These are phyloP conservation scores for Dendrothele bispora DNA, from an alignment of 768 basidiomycete genomes.

Conservation along the genomic window DNA sequence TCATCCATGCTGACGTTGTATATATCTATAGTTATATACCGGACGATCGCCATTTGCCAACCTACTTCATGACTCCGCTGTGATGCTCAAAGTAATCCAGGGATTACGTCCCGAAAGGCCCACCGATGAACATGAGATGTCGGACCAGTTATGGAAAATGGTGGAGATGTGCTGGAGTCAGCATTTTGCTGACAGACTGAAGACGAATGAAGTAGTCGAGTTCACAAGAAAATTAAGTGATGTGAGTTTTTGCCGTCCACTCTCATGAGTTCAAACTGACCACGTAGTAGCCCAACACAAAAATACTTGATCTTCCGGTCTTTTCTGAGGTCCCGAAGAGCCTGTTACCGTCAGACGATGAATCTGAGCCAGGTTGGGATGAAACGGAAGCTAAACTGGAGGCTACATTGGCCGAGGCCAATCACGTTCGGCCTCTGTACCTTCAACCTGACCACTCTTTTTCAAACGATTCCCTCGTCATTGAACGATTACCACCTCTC, in stretches of 20 bases:
- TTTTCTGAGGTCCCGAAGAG: too few relatives aligned
- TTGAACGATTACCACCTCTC: not conserved
- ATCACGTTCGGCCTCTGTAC: too few relatives aligned
- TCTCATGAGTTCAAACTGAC: too few relatives aligned
- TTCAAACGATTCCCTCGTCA: not conserved
- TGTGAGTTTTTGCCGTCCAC: too few relatives aligned
- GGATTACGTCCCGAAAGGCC: conserved; percentile 8
- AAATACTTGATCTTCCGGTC: too few relatives aligned
- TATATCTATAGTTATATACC: conserved; percentile 7
- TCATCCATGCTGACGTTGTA: not conserved
- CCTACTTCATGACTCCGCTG: conserved; percentile 1
- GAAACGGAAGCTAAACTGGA: too few relatives aligned
- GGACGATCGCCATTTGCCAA: conserved; percentile 7
- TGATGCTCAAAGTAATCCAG: conserved; percentile 9
- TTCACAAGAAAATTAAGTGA: not conserved
- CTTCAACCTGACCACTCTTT: too few relatives aligned
- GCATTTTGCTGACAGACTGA: conserved; percentile 11
- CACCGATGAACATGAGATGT: conserved; percentile 5
- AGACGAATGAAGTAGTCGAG: conserved; percentile 15
- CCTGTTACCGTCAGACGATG: too few relatives aligned
- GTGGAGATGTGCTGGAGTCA: conserved; percentile 18
- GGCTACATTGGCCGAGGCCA: too few relatives aligned
- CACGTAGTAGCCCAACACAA: too few relatives aligned
- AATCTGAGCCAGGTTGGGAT: too few relatives aligned
- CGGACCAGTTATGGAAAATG: conserved; percentile 14